Base-by-base conservation (phyloP, 257 asterid genomes). In the Plectranthus barbatus region DNA sequence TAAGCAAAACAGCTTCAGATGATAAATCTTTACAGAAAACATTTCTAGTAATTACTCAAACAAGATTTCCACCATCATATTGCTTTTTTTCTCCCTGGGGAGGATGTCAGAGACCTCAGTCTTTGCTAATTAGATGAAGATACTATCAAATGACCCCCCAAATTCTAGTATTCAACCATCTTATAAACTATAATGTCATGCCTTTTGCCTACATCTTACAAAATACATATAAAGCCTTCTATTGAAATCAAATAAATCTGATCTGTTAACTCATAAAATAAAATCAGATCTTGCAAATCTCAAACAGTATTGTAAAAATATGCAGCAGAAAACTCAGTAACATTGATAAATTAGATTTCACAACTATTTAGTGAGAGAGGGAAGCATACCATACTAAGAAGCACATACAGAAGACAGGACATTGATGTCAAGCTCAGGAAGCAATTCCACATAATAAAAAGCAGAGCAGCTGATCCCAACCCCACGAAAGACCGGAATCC, bases 391-490 rank as follows among this genome's bases (percentile, higher is more conserved):
- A 87, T 87, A 78, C 95, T 93, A 80, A 86, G 85, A 73, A 93
- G 95, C 80, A 93, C 90, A 49, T 87, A 93, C 26, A 87, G 78
- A 67, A 93, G 95, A 62, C 96, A 93, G 13, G 95, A 78, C 79
- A 90, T 70, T 6, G 99, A 93, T 41, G 99, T 90, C 84, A 93
- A 80, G 82, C 96, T 93, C 48, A 93, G 80, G 75, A 90, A 93
- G 85, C 90, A 93, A 76, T 96, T 84, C 97, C 99, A 93, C 97
- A 93, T 86, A 65, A 93, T 86, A 53, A 86, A 78, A 51, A 93
- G 92, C 75, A 90, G 75, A 41, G 99, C 97, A 1, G 96, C 92
- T 8, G 97, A 81, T 69, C 94, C 97, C 74, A 93, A 84, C 64
- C 84, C 86, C n/a, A 76, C 17, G 69, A 93, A 79, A 4, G 99